Conservation (phyloP, 225 moss, liverwort and hornwort genomes). For the Physcomitrellopsis africana region DNA sequence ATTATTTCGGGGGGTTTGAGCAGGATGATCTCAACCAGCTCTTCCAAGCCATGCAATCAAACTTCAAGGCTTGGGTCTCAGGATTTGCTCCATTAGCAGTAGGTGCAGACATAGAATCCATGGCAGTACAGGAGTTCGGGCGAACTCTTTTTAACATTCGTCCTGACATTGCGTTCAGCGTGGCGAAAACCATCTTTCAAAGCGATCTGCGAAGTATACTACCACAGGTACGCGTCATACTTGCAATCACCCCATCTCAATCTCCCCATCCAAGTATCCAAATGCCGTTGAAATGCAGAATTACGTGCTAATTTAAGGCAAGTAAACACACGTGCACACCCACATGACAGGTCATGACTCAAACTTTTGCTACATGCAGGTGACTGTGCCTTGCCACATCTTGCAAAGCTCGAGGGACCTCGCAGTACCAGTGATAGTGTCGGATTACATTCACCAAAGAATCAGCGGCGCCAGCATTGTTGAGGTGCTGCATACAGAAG, state of each 20-base stretch:
- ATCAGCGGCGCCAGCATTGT: conserved; percentile 67
- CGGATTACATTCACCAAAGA: conserved; percentile 58
- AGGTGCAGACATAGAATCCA: conserved; percentile 68
- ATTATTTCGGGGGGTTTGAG: conserved; percentile 73
- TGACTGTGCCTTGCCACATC: conserved; percentile 64
- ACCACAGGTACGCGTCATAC: conserved; percentile 39
- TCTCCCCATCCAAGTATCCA: too few relatives aligned
- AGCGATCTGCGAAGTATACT: conserved; percentile 57
- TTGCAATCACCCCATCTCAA: too few relatives aligned
- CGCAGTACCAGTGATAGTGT: conserved; percentile 66
- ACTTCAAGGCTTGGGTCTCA: conserved; percentile 72
- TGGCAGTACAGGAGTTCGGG: conserved; percentile 69
- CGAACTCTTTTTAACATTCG: conserved; percentile 74
- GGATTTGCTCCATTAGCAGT: conserved; percentile 70
- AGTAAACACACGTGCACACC: too few relatives aligned
- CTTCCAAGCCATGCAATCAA: conserved; percentile 67
- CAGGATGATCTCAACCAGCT: conserved; percentile 73
- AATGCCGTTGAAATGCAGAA: too few relatives aligned
- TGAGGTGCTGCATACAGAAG: conserved; percentile 59
- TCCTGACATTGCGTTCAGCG: conserved; percentile 76
- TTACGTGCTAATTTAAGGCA: too few relatives aligned
- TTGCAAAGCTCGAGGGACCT: conserved; percentile 62
- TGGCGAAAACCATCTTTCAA: conserved; percentile 72
- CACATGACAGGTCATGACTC: too few relatives aligned
- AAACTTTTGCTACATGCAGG: conserved; percentile 1